Evolutionary conservation across 441 rosid species (phyloP).

Genomic region (Croton setiger): DNA sequence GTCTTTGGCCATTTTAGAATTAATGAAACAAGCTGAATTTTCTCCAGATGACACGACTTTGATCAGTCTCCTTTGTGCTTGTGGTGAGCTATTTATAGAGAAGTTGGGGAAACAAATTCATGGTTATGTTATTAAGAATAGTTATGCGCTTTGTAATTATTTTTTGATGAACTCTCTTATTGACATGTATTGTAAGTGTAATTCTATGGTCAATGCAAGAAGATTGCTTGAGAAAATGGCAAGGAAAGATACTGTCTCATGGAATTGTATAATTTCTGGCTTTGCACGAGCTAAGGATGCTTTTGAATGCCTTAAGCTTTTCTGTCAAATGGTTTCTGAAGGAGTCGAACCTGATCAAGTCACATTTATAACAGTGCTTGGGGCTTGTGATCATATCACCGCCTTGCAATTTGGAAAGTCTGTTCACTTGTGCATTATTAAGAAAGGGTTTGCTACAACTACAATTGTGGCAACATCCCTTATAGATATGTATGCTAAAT

Average conservation of each 20-base stretch:
- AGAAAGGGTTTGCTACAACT: conserved; percentile 25
- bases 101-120: conserved; percentile 44
- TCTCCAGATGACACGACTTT: conserved; percentile 44
- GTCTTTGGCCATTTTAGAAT: conserved; percentile 24
- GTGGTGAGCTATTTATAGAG: conserved; percentile 54
- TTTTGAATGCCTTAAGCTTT: conserved; percentile 27
- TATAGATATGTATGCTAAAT: conserved; percentile 39
- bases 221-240: conserved; percentile 28
- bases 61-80: conserved; percentile 57
- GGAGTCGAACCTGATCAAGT: conserved; percentile 27
- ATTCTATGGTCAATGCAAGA: conserved; percentile 36
- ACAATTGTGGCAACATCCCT: conserved; percentile 29
- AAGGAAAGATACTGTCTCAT: conserved; percentile 33
- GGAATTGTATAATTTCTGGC: conserved; percentile 42
- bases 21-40: conserved; percentile 32
- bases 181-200: conserved; percentile 77
- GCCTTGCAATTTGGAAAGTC: conserved; percentile 34
- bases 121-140: conserved; percentile 33
- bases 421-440: conserved; percentile 28
- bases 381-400: conserved; percentile 34
- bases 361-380: conserved; percentile 28
- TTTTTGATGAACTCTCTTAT: conserved; percentile 65
- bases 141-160: conserved; percentile 13
- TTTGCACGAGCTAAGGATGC: conserved; percentile 28
- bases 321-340: conserved; percentile 24